Conservation (phyloP, 768 basidiomycete genomes). For the Collybiopsis luxurians region DNA sequence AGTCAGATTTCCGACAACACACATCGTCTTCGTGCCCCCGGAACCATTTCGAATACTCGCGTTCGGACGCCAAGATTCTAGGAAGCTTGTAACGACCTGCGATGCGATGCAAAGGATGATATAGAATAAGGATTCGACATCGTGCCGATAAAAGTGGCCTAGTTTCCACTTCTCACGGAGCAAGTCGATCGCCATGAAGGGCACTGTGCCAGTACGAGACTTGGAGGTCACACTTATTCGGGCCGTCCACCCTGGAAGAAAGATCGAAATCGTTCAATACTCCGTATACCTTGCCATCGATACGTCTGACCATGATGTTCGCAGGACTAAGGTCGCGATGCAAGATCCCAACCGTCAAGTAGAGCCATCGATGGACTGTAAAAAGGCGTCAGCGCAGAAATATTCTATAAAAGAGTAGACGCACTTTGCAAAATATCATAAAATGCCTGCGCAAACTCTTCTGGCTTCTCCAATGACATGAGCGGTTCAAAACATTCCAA, state of each 20-base stretch:
- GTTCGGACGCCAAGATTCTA: background rate
- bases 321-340: slow-evolving; percentile 14
- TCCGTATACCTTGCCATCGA: slow-evolving; percentile 11
- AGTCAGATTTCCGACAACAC: background rate
- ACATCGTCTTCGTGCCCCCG: background rate
- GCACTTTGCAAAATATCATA: slow-evolving; percentile 2
- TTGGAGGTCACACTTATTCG: background rate
- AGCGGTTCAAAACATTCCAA: background rate
- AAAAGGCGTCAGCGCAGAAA: background rate
- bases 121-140: slow-evolving; percentile 9
- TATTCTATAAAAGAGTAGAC: background rate
- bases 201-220: slow-evolving; percentile 2
- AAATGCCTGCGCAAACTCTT: background rate
- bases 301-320: slow-evolving; percentile 13
- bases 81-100: background rate
- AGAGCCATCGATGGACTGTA: slow-evolving; percentile 9
- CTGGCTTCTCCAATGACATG: background rate
- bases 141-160: slow-evolving; percentile 6
- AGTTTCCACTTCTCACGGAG: background rate
- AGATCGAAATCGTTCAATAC: slow-evolving; percentile 13
- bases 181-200: slow-evolving; percentile 3
- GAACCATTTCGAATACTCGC: background rate
- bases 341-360: slow-evolving; percentile 5
- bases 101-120: slow-evolving; percentile 1
- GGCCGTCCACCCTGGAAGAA: background rate